Evolutionary conservation across 345 rosid species (phyloP).

Genomic region (Lepidium didymum): DNA sequence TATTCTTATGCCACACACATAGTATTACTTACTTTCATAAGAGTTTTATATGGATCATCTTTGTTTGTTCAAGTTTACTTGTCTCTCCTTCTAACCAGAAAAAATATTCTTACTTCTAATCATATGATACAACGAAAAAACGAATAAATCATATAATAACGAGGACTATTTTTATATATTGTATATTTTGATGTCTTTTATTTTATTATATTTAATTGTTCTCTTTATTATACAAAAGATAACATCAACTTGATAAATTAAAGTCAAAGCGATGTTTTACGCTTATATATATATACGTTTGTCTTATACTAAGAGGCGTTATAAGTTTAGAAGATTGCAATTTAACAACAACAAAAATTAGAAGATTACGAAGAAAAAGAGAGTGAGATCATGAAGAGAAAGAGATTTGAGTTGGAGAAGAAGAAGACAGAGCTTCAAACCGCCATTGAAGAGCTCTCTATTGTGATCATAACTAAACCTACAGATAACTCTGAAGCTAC

Average conservation of each 20-base stretch:
- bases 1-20: conserved; percentile 18
- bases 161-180: not conserved
- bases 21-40: not conserved
- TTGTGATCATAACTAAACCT: conserved; percentile 33
- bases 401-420: conserved; percentile 51
- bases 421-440: conserved; percentile 59
- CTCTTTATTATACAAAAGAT: not conserved
- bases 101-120: not conserved
- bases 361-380: not conserved
- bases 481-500: conserved; percentile 28
- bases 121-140: not conserved
- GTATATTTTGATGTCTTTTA: not conserved
- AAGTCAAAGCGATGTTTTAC: conserved; percentile 22
- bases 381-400: conserved; percentile 52
- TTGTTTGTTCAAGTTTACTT: conserved; percentile 21
- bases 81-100: conserved; percentile 25
- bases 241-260: conserved; percentile 18
- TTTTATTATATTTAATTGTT: not conserved
- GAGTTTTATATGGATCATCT: conserved; percentile 13
- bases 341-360: not conserved
- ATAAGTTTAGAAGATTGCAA: too few relatives aligned
- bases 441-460: conserved; percentile 75
- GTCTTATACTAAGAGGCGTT: not conserved
- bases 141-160: not conserved
- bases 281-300: not conserved